A percentile compares a stretch with the other conserved stretches of the same genome.
phyloP scores from a whole-genome alignment of 306 rosid species.

The Pterocarpus macrocarpus region DNA sequence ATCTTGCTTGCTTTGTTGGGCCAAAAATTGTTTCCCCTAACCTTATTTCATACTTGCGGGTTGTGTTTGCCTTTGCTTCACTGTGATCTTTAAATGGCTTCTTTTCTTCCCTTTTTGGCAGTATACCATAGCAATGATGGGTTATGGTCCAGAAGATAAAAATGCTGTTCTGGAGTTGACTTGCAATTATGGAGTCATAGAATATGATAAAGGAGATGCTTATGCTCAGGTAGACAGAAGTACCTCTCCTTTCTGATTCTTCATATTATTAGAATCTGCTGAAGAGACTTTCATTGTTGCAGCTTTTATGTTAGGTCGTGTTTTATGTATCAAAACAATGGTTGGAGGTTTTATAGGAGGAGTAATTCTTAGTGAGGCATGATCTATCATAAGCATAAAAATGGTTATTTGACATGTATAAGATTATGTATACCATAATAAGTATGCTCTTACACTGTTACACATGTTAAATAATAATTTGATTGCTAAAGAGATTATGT shows the following conservation, averaged over 20 bases:
- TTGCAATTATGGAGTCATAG: slow-evolving; percentile 86
- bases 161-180: slow-evolving; percentile 84
- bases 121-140: slow-evolving; percentile 80
- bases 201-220: slow-evolving; percentile 86
- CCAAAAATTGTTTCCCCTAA: not conserved
- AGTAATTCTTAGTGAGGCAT: not conserved
- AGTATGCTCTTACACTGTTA: not conserved
- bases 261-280: slow-evolving; percentile 31
- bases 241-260: slow-evolving; percentile 22
- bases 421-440: not conserved
- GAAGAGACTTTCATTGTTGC: slow-evolving; percentile 1
- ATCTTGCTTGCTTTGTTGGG: slow-evolving; percentile 33
- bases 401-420: not conserved
- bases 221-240: slow-evolving; percentile 80
- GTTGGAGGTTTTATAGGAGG: not conserved
- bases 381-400: not conserved
- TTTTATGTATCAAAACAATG: not conserved
- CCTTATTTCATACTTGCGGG: slow-evolving; percentile 29
- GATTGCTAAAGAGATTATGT: not conserved
- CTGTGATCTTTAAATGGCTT: not conserved
- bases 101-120: slow-evolving; percentile 40
- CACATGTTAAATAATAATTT: not conserved
- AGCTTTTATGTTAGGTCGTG: slow-evolving; percentile 15
- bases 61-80: not conserved
- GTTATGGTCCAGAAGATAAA: slow-evolving; percentile 95